A percentile compares a stretch with the other conserved stretches of the same genome.
Conservation (phyloP, 192 early-diverging fungal genomes). For the Pecoramyces ruminantium region DNA sequence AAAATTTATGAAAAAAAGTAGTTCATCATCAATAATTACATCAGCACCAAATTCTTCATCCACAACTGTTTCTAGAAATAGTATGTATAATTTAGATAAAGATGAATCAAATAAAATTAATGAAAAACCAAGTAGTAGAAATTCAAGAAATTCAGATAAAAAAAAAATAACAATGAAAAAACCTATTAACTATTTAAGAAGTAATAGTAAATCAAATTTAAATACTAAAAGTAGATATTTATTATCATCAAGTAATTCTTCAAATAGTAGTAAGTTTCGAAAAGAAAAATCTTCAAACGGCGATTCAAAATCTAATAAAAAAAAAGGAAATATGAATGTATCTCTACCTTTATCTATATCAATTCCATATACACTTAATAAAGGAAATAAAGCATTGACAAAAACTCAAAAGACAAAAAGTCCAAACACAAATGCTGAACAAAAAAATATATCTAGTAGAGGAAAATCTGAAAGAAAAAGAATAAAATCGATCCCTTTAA, state of each 20-base stretch:
- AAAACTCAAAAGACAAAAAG: not conserved
- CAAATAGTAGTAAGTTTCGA: not conserved
- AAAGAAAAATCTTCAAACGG: not conserved
- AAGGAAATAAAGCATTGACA: not conserved
- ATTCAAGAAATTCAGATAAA: not conserved
- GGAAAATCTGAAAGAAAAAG: not conserved
- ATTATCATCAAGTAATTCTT: not conserved
- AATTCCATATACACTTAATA: not conserved
- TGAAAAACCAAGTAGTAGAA: too few relatives aligned
- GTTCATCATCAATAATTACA: not conserved
- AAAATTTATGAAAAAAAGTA: not conserved
- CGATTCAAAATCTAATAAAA: not conserved
- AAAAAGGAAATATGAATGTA: not conserved
- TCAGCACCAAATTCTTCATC: not conserved
- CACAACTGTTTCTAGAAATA: not conserved
- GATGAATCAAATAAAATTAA: not conserved
- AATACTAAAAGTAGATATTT: not conserved
- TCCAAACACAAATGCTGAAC: not conserved
- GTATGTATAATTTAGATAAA: not conserved
- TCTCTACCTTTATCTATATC: not conserved
- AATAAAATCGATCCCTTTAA: not conserved
- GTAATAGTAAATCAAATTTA: not conserved
- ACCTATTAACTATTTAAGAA: not conserved
- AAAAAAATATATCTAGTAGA: not conserved
- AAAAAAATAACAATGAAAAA: not conserved